Evolutionary conservation across 768 basidiomycete genomes (phyloP), one percentile per base, ranked within the genome.

Genomic region (Lenzites betulinus): DNA sequence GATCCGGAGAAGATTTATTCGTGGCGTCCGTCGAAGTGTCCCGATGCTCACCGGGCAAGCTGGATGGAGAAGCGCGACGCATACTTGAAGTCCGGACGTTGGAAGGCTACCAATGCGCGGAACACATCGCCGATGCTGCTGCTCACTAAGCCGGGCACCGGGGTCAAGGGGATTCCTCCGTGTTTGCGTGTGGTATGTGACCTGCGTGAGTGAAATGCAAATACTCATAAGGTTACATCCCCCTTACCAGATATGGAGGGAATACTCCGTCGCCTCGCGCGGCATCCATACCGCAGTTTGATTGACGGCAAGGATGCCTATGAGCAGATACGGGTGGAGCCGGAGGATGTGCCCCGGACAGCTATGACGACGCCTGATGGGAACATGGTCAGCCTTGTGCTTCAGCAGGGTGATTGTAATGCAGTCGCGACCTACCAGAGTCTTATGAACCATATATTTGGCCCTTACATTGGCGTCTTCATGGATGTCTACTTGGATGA

Each of bases 1-100:
- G 74, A 77, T 49, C 64, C 67, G 46, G 56, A 47, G 7, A 70
- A 71, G 50, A 51, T 68, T 0, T 77, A 78, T 48, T 59, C 61
- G 0, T 81, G 76, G 76, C 61, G 68, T 5, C 70, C 70, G 2
- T 70, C 71, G 1, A 60, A 60, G 1, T 82, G 81, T 53, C 75
- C 75, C 2, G 74, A 77, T 30, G 67, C 68, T 1, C 61, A 71
- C 8, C 57, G 64, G 12, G 49, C 52, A 0, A 52, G 61, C 1
- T 76, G 73, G 74, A 28, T 28, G 0, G 64, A 65, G 41, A 77
- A 77, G 51, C 54, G 64, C 0, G 69, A 75, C 15, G 65, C 66
- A 0, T 76, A 75, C 58, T 49, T 73, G 0, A 47, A 54, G 16
- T 65, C 70, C 0, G 75, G 74, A 0, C 64, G 73, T 0, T 78